phyloP scores from a whole-genome alignment of 768 basidiomycete species.

The Tulasnella sp. region DNA sequence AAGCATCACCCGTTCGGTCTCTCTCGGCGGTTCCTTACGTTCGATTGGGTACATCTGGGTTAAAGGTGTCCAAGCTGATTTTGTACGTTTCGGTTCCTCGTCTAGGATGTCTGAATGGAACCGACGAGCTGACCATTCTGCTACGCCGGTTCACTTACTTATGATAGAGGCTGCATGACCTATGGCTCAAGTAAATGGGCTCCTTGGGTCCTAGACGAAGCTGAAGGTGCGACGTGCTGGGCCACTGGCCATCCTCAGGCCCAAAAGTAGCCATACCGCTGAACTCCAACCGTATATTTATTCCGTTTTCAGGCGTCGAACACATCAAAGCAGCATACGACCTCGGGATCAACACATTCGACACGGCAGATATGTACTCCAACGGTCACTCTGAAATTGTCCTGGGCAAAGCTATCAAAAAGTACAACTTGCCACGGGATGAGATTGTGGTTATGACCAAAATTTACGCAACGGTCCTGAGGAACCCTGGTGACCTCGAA shows the following conservation, averaged over 20 bases:
- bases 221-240: constrained; percentile 37
- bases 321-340: constrained; percentile 19
- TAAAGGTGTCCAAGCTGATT: constrained; percentile 17
- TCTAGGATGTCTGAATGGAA: not conserved
- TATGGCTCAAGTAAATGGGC: constrained; percentile 50
- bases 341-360: constrained; percentile 7
- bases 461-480: constrained; percentile 29
- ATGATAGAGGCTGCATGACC: constrained; percentile 45
- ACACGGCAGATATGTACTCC: not conserved
- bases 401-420: constrained; percentile 66
- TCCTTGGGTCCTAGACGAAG: constrained; percentile 45
- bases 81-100: not conserved
- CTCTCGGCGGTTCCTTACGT: constrained; percentile 10
- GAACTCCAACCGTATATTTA: not conserved
- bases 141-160: not conserved
- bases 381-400: constrained; percentile 45
- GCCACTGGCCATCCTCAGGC: no score
- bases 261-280: not conserved
- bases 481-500: not conserved
- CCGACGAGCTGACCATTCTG: not conserved
- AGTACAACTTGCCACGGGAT: constrained; percentile 34
- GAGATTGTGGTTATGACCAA: constrained; percentile 76
- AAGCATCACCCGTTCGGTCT: not conserved
- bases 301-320: not conserved
- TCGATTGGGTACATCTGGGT: constrained; percentile 16